A percentile compares a stretch with the other conserved stretches of the same genome.
Evolutionary conservation across 768 basidiomycete species (phyloP).

Genomic region (Suillus spraguei): DNA sequence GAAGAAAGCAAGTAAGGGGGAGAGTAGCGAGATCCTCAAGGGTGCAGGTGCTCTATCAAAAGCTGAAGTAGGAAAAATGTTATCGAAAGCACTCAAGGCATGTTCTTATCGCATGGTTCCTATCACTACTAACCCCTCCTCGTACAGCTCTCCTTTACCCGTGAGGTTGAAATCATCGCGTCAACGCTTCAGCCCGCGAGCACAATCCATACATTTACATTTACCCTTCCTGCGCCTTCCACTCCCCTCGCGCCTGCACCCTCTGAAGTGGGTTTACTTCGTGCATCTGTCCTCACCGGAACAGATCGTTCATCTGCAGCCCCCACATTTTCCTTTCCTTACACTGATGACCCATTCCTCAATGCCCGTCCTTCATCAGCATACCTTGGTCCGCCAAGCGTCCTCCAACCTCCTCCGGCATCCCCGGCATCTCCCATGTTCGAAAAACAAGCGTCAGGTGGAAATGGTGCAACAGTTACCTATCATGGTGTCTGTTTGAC

Average conservation of each 20-base stretch:
- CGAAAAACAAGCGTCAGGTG: slow-evolving; percentile 31
- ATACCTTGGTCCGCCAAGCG: slow-evolving; percentile 76
- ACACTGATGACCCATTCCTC: slow-evolving; percentile 72
- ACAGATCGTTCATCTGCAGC: slow-evolving; percentile 67
- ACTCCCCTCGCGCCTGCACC: slow-evolving; percentile 77
- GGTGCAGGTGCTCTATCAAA: slow-evolving; percentile 82
- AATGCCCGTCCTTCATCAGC: slow-evolving; percentile 73
- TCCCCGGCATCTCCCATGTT: slow-evolving; percentile 31
- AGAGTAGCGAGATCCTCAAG: slow-evolving; percentile 58
- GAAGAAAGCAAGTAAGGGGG: slow-evolving; percentile 60
- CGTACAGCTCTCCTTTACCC: slow-evolving; percentile 81
- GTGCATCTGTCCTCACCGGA: slow-evolving; percentile 71
- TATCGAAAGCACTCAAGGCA: slow-evolving; percentile 90
- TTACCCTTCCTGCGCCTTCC: slow-evolving; percentile 75
- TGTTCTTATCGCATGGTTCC: slow-evolving; percentile 9
- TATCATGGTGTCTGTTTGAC: slow-evolving; percentile 93
- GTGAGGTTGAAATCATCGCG: slow-evolving; percentile 92
- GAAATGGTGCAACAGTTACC: slow-evolving; percentile 52
- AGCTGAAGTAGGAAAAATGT: slow-evolving; percentile 87
- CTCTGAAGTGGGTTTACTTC: slow-evolving; percentile 60
- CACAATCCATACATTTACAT: slow-evolving; percentile 91
- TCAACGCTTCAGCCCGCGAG: slow-evolving; percentile 94
- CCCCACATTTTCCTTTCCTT: slow-evolving; percentile 70
- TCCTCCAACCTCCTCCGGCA: slow-evolving; percentile 44
- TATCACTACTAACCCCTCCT: slow-evolving; percentile 3